Evolutionary conservation across 768 basidiomycete species (phyloP).

Genomic region (Mrakia hoshinonis): DNA sequence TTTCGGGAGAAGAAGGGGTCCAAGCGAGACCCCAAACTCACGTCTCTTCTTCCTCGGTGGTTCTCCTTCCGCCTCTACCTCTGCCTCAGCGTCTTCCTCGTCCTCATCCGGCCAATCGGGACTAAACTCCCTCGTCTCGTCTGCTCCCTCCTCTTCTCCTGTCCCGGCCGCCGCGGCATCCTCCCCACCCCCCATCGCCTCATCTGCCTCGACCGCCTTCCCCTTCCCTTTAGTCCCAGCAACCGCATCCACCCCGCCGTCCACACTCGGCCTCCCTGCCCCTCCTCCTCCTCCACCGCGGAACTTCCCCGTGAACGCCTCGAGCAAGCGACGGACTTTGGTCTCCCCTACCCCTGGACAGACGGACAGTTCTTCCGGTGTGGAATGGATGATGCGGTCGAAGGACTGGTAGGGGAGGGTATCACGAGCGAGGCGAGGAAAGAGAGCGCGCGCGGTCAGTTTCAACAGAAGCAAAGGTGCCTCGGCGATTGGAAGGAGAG

Average conservation of each 20-base stretch:
- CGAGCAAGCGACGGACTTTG: constrained; percentile 82
- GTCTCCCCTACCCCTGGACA: constrained; percentile 90
- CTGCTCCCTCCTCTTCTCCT: not conserved
- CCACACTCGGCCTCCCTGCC: not conserved
- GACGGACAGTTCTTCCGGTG: constrained; percentile 62
- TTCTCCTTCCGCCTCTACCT: no score
- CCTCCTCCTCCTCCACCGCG: constrained; percentile 11
- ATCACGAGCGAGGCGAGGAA: not conserved
- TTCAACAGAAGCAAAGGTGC: no score
- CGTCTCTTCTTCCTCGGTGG: no score
- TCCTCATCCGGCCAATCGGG: constrained; percentile 27
- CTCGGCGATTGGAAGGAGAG: not conserved
- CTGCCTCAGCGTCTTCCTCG: not conserved
- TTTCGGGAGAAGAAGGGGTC: no score
- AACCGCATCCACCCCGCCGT: not conserved
- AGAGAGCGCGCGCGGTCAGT: not conserved
- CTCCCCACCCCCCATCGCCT: not conserved
- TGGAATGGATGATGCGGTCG: constrained; percentile 64
- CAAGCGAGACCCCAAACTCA: no score
- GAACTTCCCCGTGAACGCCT: constrained; percentile 84
- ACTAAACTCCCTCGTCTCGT: not conserved
- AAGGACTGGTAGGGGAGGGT: constrained; percentile 57
- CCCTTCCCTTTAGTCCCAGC: not conserved
- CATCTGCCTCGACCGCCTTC: not conserved
- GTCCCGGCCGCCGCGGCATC: not conserved